phyloP scores from a whole-genome alignment of 2,329 filamentous ascomycete species.

The Aspergillus quadricinctus region DNA sequence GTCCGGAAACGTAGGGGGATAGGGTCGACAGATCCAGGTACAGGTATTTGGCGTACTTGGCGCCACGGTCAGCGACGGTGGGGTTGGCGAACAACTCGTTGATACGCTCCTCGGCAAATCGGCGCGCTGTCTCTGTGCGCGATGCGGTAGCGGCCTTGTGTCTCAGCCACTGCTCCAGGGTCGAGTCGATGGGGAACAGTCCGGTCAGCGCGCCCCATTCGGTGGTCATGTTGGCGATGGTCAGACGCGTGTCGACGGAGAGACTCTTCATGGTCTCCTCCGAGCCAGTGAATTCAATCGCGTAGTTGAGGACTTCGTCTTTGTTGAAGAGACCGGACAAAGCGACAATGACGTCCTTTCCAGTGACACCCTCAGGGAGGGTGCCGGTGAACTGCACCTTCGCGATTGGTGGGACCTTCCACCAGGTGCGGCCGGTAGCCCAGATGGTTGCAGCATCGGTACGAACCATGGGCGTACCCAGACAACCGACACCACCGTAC shows the following conservation, averaged over 20 bases:
- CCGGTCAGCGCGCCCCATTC: slow-evolving; percentile 74
- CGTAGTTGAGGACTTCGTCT: slow-evolving; percentile 86
- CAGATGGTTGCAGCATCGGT: slow-evolving; percentile 85
- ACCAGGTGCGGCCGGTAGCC: slow-evolving; percentile 81
- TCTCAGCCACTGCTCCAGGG: slow-evolving; percentile 69
- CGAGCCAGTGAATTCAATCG: slow-evolving; percentile 79
- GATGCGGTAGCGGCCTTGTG: slow-evolving; percentile 69
- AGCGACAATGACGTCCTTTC: slow-evolving; percentile 91
- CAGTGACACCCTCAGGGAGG: slow-evolving; percentile 74
- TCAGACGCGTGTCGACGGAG: slow-evolving; percentile 66
- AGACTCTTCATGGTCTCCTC: slow-evolving; percentile 72
- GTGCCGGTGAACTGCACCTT: slow-evolving; percentile 72
- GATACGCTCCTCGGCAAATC: slow-evolving; percentile 68
- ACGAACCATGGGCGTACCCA: slow-evolving; percentile 78
- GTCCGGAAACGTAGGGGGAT: slow-evolving; percentile 78
- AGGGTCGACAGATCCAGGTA: slow-evolving; percentile 79
- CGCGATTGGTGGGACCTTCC: slow-evolving; percentile 79
- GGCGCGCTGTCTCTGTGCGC: slow-evolving; percentile 37
- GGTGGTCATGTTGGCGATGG: slow-evolving; percentile 70
- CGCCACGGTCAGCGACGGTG: slow-evolving; percentile 67
- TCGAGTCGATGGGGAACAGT: slow-evolving; percentile 74
- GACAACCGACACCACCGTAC: slow-evolving; percentile 73
- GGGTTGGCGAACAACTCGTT: slow-evolving; percentile 67
- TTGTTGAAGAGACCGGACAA: slow-evolving; percentile 82
- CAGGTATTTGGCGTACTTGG: slow-evolving; percentile 76